Evolutionary conservation across 805 yeast species (phyloP).

Genomic region (Yarrowia sp.): DNA sequence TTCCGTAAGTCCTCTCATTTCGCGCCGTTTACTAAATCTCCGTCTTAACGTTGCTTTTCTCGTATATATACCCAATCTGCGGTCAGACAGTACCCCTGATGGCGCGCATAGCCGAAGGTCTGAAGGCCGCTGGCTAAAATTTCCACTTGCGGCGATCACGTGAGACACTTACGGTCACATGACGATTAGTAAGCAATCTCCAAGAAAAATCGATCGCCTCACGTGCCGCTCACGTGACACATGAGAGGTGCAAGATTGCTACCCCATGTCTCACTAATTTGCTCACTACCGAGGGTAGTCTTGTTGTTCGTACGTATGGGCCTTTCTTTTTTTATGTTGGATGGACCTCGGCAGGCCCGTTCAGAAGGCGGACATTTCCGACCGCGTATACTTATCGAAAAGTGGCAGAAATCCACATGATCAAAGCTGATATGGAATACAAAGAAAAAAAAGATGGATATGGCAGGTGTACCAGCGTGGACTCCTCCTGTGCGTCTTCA

Average conservation of each 20-base stretch:
- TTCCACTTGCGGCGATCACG: neutral
- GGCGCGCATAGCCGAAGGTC: constrained; percentile 18
- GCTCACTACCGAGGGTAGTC: neutral
- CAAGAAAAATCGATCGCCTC: too few species aligned
- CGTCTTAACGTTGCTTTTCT: constrained; percentile 5
- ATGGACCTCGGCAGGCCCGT: neutral
- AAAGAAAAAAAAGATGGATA: neutral
- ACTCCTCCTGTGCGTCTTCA: too few species aligned
- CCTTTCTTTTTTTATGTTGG: neutral
- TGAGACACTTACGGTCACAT: neutral
- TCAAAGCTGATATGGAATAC: neutral
- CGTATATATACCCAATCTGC: constrained; percentile 15
- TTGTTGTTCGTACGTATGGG: too few species aligned
- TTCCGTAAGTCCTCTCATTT: neutral
- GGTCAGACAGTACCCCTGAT: constrained; percentile 11
- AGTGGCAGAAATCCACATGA: neutral
- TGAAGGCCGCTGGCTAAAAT: neutral
- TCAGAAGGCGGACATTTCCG: neutral
- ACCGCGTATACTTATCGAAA: neutral
- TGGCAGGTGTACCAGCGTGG: too few species aligned
- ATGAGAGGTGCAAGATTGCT: neutral
- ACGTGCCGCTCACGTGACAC: too few species aligned
- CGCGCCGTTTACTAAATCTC: neutral
- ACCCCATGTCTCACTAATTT: neutral
- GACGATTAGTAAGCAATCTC: too few species aligned